Evolutionary conservation across 176 grass and related monocot species (phyloP), one percentile per base, ranked within the genome.

Genomic region (Canna indica): DNA sequence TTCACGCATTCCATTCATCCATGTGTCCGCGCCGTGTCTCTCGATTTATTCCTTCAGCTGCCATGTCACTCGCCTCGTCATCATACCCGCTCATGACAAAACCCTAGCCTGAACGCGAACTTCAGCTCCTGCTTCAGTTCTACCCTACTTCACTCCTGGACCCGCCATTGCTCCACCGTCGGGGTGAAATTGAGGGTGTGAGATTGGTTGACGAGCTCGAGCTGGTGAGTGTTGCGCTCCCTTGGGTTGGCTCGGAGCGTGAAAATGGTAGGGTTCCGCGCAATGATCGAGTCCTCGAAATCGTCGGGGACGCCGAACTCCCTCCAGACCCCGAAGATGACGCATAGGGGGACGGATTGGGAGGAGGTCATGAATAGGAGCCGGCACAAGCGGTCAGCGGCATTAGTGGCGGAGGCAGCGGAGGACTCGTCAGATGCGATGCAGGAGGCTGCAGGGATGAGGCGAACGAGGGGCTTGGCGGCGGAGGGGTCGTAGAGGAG

Each of bases 251-350:
- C n/a, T n/a, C n/a, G n/a, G n/a, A n/a, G n/a, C n/a, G n/a, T n/a
- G n/a, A n/a, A n/a, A n/a, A n/a, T n/a, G n/a, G n/a, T n/a, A n/a
- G n/a, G n/a, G n/a, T n/a, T n/a, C n/a, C n/a, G n/a, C n/a, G n/a
- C n/a, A n/a, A n/a, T n/a, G n/a, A n/a, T n/a, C n/a, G n/a, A n/a
- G n/a, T n/a, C n/a, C n/a, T n/a, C n/a, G n/a, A n/a, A n/a, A n/a
- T n/a, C n/a, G n/a, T n/a, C n/a, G n/a, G n/a, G 86, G 31, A 96
- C 81, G 13, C 85, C 88, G 36, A 96, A 86, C 74, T 90, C 93
- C 39, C 83, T 81, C 83, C 93, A 91, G 36, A 91, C 81, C 53
- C 81, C 79, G 70, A 91, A 87, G 22, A 96, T 30, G 15, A 81
- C 83, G 28, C 88, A 83, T 26, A 96, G 81, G 0, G 88, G 85